Evolutionary conservation across 2,329 filamentous ascomycete genomes (phyloP), one percentile per base, ranked within the genome.

Genomic region (Fusarium sp.): DNA sequence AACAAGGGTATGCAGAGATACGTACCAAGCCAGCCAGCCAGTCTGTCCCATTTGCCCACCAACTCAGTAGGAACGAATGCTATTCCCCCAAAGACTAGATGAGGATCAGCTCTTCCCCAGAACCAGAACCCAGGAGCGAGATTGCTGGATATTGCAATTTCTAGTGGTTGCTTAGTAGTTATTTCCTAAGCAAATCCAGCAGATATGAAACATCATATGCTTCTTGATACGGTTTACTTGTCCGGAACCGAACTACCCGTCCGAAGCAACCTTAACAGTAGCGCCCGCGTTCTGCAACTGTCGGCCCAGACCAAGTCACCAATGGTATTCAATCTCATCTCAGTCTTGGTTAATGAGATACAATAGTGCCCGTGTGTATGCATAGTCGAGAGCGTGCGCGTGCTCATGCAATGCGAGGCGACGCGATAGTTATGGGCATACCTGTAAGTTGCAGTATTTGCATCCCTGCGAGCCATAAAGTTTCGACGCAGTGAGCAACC

Each of bases 251-350:
- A 71, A 49, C 38, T 65, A 51, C 22, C 51, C 50, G 43, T 44
- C 44, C 42, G 38, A 34, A 71, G 20, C 29, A 67, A 42, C 62
- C 64, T 57, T 55, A 54, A 46, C 61, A 75, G 64, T 71, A 57
- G 65, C 63, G 59, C 55, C 49, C 55, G 34, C 51, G 54, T 63
- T 72, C 65, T 70, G 72, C 65, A 69, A 70, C 64, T 68, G 67
- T 75, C 70, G 70, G 66, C 66, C 69, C 73, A 74, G 69, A 63
- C 59, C 63, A 66, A 66, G 63, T 62, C 66, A 63, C 59, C 63
- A 66, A 64, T 59, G 34, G 27, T 25, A 30, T 29, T 38, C 49
- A 59, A 38, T 54, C 55, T 45, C 25, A 50, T 58, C 45, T 62
- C 47, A 54, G 57, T 52, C 58, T 53, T 70, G 57, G 53, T 30